Conservation (phyloP, 2,329 filamentous ascomycete species). For the Cladosporium halotolerans region DNA sequence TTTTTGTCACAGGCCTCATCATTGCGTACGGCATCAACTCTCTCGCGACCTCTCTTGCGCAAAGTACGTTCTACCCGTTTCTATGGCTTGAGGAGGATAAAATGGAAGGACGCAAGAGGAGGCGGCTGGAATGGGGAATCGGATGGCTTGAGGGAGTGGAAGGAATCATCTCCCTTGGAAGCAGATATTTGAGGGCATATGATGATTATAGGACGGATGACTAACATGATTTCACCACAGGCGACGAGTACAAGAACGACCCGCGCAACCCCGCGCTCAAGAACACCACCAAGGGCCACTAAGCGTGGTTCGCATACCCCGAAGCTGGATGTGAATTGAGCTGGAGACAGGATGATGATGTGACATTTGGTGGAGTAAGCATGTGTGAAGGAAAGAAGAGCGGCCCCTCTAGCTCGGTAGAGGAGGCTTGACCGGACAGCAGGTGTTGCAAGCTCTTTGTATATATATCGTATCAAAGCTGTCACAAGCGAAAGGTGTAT, state of each 20-base stretch:
- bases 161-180: not conserved
- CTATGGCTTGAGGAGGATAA: not conserved
- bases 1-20: slow-evolving; percentile 57
- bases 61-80: slow-evolving; percentile 57
- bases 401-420: not conserved
- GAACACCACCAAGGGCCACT: slow-evolving; percentile 25
- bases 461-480: slow-evolving; percentile 13
- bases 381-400: not conserved
- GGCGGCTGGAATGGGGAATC: not conserved
- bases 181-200: not conserved
- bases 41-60: slow-evolving; percentile 67
- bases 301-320: slow-evolving; percentile 3
- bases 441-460: slow-evolving; percentile 7
- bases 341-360: too few relatives aligned
- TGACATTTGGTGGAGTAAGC: too few relatives aligned
- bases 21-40: slow-evolving; percentile 91
- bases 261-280: slow-evolving; percentile 68
- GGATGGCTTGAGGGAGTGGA: not conserved
- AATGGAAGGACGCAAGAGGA: not conserved
- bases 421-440: slow-evolving; percentile 9
- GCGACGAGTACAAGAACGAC: slow-evolving; percentile 95
- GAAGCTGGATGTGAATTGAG: not conserved
- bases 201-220: not conserved
- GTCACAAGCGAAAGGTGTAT: slow-evolving; percentile 4
- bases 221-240: slow-evolving; percentile 41